These are phyloP conservation scores for Cenchrus americanus DNA, from an alignment of 176 grass and related monocot species.

Conservation along the genomic window DNA sequence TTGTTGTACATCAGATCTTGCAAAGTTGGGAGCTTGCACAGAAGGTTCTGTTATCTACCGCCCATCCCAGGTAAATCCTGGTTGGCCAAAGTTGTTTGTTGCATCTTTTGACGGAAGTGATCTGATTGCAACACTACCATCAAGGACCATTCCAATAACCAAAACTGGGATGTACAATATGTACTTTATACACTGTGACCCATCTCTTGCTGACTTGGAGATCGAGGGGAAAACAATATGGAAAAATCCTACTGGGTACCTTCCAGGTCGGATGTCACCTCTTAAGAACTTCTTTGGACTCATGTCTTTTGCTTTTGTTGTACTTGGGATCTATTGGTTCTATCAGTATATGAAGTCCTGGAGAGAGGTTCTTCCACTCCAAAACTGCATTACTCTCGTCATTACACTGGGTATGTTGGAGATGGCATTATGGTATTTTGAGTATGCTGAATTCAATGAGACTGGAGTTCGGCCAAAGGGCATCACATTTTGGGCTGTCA, in stretches of 20 bases:
- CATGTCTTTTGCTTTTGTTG: constrained; percentile 87
- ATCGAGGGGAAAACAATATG: constrained; percentile 95
- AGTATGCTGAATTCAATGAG: constrained; percentile 95
- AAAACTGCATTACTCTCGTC: constrained; percentile 98
- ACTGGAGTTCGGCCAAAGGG: constrained; percentile 83
- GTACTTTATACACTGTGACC: constrained; percentile 96
- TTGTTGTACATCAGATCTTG: constrained; percentile 93
- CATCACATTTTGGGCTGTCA: constrained; percentile 99
- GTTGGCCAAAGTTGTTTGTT: constrained; percentile 80
- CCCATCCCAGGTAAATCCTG: constrained; percentile 66
- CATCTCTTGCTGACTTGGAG: constrained; percentile 68
- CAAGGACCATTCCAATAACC: constrained; percentile 68
- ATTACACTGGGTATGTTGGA: constrained; percentile 98
- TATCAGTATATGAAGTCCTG: constrained; percentile 96
- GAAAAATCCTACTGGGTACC: constrained; percentile 97
- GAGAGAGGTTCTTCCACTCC: constrained; percentile 95
- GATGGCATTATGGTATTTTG: constrained; percentile 98
- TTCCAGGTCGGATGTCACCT: constrained; percentile 97
- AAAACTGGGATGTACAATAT: constrained; percentile 98
- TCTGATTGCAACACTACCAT: constrained; percentile 68
- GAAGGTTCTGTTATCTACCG: constrained; percentile 89
- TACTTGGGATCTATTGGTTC: constrained; percentile 96
- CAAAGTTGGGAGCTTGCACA: constrained; percentile 84
- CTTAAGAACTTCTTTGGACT: constrained; percentile 94
- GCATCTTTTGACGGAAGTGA: constrained; percentile 80